These are phyloP conservation scores for Aspergillus sp. DNA, from an alignment of 2,329 filamentous ascomycete genomes.

Conservation along the genomic window DNA sequence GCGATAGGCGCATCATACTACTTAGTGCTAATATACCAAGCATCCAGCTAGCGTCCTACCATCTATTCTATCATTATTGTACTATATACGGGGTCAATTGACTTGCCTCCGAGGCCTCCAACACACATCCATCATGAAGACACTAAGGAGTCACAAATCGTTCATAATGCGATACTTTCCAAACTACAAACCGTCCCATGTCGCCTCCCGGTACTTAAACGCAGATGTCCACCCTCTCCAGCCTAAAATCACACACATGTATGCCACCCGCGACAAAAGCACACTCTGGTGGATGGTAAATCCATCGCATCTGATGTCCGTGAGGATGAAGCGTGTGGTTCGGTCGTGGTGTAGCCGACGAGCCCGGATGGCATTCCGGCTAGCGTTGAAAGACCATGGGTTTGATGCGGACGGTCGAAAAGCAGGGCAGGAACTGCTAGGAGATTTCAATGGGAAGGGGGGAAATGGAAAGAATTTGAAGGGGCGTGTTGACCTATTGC, in stretches of 20 bases:
- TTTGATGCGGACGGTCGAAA: constrained; percentile 41
- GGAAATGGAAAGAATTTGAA: constrained; percentile 26
- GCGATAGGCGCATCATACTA: background rate
- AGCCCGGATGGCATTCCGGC: constrained; percentile 47
- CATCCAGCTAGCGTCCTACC: background rate
- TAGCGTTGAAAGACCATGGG: constrained; percentile 49
- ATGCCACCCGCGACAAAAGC: constrained; percentile 40
- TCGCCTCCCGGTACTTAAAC: constrained; percentile 34
- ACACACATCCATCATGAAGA: constrained; percentile 19
- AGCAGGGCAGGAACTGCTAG: constrained; percentile 7
- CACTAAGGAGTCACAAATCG: constrained; percentile 19
- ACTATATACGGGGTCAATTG: background rate
- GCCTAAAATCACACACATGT: constrained; percentile 41
- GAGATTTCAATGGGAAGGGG: constrained; percentile 10
- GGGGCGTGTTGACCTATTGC: constrained; percentile 40
- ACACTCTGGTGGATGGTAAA: constrained; percentile 53
- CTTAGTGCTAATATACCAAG: background rate
- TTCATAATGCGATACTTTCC: constrained; percentile 29
- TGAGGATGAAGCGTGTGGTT: constrained; percentile 50
- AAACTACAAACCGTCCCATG: constrained; percentile 21
- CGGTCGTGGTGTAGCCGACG: constrained; percentile 49
- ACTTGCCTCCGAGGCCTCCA: background rate
- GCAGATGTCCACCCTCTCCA: constrained; percentile 36
- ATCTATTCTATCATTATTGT: background rate
- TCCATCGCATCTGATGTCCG: constrained; percentile 27